Evolutionary conservation across 768 basidiomycete genomes (phyloP).

Genomic region (Collybia mongolica): DNA sequence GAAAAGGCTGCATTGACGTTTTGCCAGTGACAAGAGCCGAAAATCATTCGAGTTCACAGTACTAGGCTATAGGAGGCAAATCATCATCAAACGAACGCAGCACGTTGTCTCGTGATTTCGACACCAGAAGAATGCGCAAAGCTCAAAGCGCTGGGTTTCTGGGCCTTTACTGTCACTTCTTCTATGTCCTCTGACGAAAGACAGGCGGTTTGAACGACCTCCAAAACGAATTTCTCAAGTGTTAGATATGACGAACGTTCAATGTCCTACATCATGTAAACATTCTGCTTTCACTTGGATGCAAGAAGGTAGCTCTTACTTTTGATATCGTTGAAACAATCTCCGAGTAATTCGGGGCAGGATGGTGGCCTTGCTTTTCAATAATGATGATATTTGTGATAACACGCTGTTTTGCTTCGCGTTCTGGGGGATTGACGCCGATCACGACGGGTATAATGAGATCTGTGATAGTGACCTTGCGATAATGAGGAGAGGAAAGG

Average conservation of each 20-base stretch:
- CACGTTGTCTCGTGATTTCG: conserved; percentile 46
- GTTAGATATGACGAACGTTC: conserved; percentile 54
- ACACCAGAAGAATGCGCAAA: conserved; percentile 67
- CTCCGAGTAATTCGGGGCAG: conserved; percentile 35
- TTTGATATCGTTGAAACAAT: conserved; percentile 33
- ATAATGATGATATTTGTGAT: conserved; percentile 49
- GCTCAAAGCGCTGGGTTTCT: conserved; percentile 72
- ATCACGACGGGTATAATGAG: conserved; percentile 57
- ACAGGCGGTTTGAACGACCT: conserved; percentile 41
- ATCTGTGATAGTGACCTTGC: conserved; percentile 40
- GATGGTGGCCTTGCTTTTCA: conserved; percentile 22
- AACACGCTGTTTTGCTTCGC: conserved; percentile 62
- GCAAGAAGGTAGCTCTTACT: conserved; percentile 16
- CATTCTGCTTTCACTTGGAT: not conserved
- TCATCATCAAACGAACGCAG: conserved; percentile 16
- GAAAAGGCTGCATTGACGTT: too few species aligned
- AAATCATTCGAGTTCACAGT: too few species aligned
- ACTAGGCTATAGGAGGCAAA: too few species aligned
- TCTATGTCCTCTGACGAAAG: conserved; percentile 28
- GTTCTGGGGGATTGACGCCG: conserved; percentile 71
- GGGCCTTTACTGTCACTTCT: conserved; percentile 50
- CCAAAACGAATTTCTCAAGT: conserved; percentile 55
- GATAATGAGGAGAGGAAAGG: conserved; percentile 1
- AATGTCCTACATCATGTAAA: conserved; percentile 36
- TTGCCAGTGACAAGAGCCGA: too few species aligned